A percentile compares a stretch with the other conserved stretches of the same genome.
phyloP scores from a whole-genome alignment of 805 yeast species.

The Candida orba region DNA sequence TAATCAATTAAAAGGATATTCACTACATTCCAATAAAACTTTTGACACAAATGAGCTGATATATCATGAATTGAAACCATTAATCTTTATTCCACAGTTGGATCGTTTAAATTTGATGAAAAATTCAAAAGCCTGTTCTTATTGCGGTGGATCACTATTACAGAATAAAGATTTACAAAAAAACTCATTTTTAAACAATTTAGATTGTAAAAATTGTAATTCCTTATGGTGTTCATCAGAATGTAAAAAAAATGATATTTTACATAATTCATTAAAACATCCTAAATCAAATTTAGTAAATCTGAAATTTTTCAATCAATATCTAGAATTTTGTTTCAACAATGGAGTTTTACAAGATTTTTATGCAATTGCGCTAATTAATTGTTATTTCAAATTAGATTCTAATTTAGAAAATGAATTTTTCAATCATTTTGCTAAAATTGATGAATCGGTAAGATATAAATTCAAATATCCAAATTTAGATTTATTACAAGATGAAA shows the following conservation, averaged over 20 bases:
- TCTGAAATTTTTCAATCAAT: constrained; percentile 23
- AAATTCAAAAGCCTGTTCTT: constrained; percentile 60
- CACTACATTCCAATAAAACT: constrained; percentile 43
- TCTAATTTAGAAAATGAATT: background rate
- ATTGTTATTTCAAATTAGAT: constrained; percentile 29
- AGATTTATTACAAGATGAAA: background rate
- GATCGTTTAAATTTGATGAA: constrained; percentile 54
- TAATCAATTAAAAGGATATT: constrained; percentile 54
- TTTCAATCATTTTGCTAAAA: constrained; percentile 57
- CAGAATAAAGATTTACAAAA: constrained; percentile 4
- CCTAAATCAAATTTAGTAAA: constrained; percentile 30
- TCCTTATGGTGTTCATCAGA: constrained; percentile 63
- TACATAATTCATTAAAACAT: constrained; percentile 57
- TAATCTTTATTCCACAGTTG: constrained; percentile 59
- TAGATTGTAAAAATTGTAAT: constrained; percentile 58
- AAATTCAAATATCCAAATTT: constrained; percentile 24
- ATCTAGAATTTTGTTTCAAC: constrained; percentile 54
- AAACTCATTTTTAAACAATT: constrained; percentile 31
- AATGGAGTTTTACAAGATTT: constrained; percentile 53
- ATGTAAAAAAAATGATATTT: constrained; percentile 48
- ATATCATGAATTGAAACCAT: constrained; percentile 48
- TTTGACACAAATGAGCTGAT: constrained; percentile 45
- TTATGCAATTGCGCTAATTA: constrained; percentile 53
- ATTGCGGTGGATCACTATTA: constrained; percentile 44
- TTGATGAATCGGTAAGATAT: constrained; percentile 60